These are phyloP conservation scores for Pythium apleroticum DNA, from an alignment of 352 stramenopile species.

Conservation along the genomic window DNA sequence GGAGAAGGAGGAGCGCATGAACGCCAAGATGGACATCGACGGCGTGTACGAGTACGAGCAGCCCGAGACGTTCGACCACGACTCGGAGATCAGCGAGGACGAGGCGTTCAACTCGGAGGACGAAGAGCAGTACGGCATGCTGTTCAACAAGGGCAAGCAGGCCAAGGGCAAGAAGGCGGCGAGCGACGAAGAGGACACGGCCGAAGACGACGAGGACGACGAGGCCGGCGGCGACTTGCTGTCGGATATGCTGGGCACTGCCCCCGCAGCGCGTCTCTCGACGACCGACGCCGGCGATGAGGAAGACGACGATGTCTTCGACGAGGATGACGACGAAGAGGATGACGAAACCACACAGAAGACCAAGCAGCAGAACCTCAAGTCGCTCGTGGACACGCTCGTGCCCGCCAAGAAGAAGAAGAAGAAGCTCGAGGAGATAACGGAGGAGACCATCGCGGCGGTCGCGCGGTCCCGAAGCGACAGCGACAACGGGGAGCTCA, in stretches of 20 bases:
- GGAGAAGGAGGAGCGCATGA: conserved; percentile 58
- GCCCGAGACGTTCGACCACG: conserved; percentile 75
- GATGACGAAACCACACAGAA: conserved; percentile 35
- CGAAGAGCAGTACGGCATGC: conserved; percentile 85
- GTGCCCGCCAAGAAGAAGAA: conserved; percentile 43
- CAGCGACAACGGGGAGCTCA: conserved; percentile 31
- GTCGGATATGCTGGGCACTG: conserved; percentile 67
- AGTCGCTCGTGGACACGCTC: conserved; percentile 48
- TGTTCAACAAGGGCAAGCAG: conserved; percentile 56
- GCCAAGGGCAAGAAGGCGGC: conserved; percentile 15
- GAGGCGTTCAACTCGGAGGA: conserved; percentile 95
- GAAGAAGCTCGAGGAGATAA: conserved; percentile 57
- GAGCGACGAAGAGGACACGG: conserved; percentile 21
- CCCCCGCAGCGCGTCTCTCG: conserved; percentile 51
- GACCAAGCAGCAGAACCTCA: conserved; percentile 49
- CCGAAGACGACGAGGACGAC: conserved; percentile 42
- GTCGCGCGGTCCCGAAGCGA: conserved; percentile 15
- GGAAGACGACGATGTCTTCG: conserved; percentile 30
- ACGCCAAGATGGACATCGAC: conserved; percentile 72
- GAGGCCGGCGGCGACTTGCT: conserved; percentile 67
- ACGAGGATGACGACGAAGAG: conserved; percentile 41
- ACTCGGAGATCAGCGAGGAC: conserved; percentile 94
- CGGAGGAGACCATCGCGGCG: conserved; percentile 35
- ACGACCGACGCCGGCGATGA: conserved; percentile 42
- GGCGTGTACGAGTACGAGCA: conserved; percentile 83